Evolutionary conservation across 2,329 filamentous ascomycete genomes (phyloP), one percentile per base, ranked within the genome.

Genomic region (Pleurostoma richardsiae): DNA sequence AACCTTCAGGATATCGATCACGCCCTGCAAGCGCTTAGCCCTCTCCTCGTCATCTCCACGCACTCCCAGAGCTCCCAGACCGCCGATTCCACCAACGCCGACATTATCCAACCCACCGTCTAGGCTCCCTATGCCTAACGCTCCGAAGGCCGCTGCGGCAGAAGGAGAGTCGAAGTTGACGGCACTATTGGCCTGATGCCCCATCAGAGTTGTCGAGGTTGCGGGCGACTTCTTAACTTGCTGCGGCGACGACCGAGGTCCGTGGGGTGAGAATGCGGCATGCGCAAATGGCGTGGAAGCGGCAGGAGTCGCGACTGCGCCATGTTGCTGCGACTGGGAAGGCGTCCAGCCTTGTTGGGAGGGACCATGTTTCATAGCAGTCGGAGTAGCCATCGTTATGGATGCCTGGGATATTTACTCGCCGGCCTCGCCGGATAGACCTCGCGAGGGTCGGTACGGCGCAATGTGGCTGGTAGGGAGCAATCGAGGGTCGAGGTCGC

Each of bases 241-340:
- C 60, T 85, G 80, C 4, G 82, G 82, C 44, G 82, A 85, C 6
- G 80, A 82, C 43, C 74, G 71, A 7, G 70, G 75, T 30, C 72
- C 79, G 29, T 68, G 71, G 4, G 82, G 81, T 3, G 82, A 83
- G 58, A 84, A 80, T 33, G 74, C 79, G n/a, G 74, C 71, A 44
- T 77, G 73, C 2, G 72, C 83, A 64, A 85, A 85, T 10, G 82
- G 82, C 2, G 82, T 85, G 33, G 82, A 84, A 28, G 82, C 81
- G n/a, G 81, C 80, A 10, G 82, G 82, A 5, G 82, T 85, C 3
- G 77, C 79, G 4, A 68, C 77, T 3, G 76, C 70, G 48, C 74
- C 63, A 19, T 68, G 61, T 19, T 19, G 19, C 38, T 68, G 60
- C 3, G 56, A 62, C 54, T 79, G 76, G 19, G 71, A 73, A 4